Conservation (phyloP, 139 green algal genomes). For the Picochlorum sp. region DNA sequence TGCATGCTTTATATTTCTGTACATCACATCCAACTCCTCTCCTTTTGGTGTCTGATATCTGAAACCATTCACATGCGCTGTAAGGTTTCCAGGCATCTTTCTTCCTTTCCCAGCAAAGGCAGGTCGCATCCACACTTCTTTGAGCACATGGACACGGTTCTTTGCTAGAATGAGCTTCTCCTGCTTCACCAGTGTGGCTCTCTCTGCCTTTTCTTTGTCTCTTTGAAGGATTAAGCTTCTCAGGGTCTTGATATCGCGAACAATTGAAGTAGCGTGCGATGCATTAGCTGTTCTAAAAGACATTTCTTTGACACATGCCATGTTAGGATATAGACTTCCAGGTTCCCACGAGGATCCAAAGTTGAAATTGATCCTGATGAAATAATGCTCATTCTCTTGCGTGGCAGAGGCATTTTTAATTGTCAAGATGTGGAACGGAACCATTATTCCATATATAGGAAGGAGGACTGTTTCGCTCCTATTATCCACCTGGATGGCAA, state of each 20-base stretch:
- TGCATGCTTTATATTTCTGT: slow-evolving; percentile 94
- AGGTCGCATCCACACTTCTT: slow-evolving; percentile 91
- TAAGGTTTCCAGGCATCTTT: slow-evolving; percentile 83
- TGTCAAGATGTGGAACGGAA: slow-evolving; percentile 96
- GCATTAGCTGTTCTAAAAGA: slow-evolving; percentile 76
- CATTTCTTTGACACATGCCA: slow-evolving; percentile 88
- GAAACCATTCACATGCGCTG: slow-evolving; percentile 96
- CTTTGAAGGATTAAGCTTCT: slow-evolving; percentile 55
- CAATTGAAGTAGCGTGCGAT: slow-evolving; percentile 48
- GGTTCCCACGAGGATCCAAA: slow-evolving; percentile 68
- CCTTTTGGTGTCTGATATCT: slow-evolving; percentile 75
- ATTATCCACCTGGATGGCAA: slow-evolving; percentile 72
- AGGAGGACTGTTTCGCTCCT: slow-evolving; percentile 80
- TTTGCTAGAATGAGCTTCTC: slow-evolving; percentile 71
- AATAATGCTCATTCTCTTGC: slow-evolving; percentile 60
- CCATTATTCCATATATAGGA: slow-evolving; percentile 91
- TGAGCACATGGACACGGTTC: slow-evolving; percentile 65
- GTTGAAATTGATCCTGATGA: slow-evolving; percentile 95
- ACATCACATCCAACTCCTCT: slow-evolving; percentile 93
- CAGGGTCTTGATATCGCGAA: slow-evolving; percentile 91
- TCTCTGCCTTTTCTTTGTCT: slow-evolving; percentile 88
- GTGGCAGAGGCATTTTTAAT: slow-evolving; percentile 77
- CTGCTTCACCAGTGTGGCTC: slow-evolving; percentile 90
- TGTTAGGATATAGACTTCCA: slow-evolving; percentile 48
- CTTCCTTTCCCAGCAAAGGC: slow-evolving; percentile 77